Percentiles rank a stretch among this genome's conserved stretches.
These are phyloP conservation scores for Fusarium redolens DNA, from an alignment of 2,329 filamentous ascomycete genomes.

Conservation along the genomic window DNA sequence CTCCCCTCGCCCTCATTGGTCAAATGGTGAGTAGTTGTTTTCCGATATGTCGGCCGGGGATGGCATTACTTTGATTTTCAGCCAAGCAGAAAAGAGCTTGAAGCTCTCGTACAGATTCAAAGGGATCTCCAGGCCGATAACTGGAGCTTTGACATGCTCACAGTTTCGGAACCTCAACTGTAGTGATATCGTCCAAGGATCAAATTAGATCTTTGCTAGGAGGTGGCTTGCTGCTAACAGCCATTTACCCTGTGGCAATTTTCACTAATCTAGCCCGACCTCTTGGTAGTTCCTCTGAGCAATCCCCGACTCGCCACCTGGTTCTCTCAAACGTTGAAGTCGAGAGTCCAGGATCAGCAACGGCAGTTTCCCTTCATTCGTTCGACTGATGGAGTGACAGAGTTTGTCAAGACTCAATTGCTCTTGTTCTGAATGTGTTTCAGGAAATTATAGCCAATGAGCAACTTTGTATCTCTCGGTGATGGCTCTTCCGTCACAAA, in stretches of 20 bases:
- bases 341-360: background rate
- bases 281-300: background rate
- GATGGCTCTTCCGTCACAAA: slow-evolving; percentile 5
- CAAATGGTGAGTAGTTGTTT: too few species aligned
- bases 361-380: background rate
- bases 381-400: background rate
- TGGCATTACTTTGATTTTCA: background rate
- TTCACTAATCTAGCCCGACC: too few species aligned
- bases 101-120: accelerated
- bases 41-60: too few species aligned
- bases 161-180: too few species aligned
- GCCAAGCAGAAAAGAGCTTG: too few species aligned
- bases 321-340: background rate
- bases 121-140: accelerated
- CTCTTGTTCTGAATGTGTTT: background rate
- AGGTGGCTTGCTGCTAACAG: too few species aligned
- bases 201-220: too few species aligned
- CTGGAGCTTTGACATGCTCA: too few species aligned
- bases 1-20: too few species aligned
- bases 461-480: background rate
- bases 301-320: background rate
- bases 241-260: background rate
- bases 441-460: background rate
- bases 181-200: too few species aligned
- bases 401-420: background rate